A percentile compares a stretch with the other conserved stretches of the same genome.
Evolutionary conservation across 306 rosid species (phyloP).

Genomic region (Inga laurina): DNA sequence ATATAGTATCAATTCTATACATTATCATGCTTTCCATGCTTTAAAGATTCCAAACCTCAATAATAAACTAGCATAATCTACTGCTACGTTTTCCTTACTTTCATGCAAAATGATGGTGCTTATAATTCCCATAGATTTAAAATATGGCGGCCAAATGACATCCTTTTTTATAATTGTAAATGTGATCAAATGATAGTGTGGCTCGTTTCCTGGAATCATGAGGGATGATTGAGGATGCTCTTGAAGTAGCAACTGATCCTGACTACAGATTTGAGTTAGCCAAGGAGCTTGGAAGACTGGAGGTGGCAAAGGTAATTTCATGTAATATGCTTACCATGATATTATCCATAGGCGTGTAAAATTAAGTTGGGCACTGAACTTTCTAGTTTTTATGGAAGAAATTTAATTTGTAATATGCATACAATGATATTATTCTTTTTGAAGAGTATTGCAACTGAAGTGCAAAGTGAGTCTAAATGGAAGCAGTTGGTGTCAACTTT

Average conservation of each 20-base stretch:
- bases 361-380: slow-evolving; percentile 15
- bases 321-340: slow-evolving; percentile 16
- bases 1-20: background rate
- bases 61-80: slow-evolving; percentile 8
- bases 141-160: slow-evolving; percentile 27
- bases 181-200: slow-evolving; percentile 60
- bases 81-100: slow-evolving; percentile 23
- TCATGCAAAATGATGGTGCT: slow-evolving; percentile 13
- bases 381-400: slow-evolving; percentile 22
- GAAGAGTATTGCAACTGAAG: slow-evolving; percentile 80
- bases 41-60: slow-evolving; percentile 19
- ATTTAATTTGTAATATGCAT: background rate
- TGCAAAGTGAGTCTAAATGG: slow-evolving; percentile 95
- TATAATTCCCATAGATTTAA: slow-evolving; percentile 18
- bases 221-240: slow-evolving; percentile 97
- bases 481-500: slow-evolving; percentile 83
- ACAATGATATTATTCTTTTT: slow-evolving; percentile 6
- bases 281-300: slow-evolving; percentile 90
- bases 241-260: slow-evolving; percentile 95
- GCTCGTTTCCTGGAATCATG: slow-evolving; percentile 98
- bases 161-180: slow-evolving; percentile 31
- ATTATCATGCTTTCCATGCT: slow-evolving; percentile 10
- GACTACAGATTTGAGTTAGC: slow-evolving; percentile 97
- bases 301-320: slow-evolving; percentile 78
- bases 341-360: slow-evolving; percentile 17